Evolutionary conservation across 768 basidiomycete species (phyloP), one percentile per base, ranked within the genome.

Genomic region (Lyophyllum semitale): DNA sequence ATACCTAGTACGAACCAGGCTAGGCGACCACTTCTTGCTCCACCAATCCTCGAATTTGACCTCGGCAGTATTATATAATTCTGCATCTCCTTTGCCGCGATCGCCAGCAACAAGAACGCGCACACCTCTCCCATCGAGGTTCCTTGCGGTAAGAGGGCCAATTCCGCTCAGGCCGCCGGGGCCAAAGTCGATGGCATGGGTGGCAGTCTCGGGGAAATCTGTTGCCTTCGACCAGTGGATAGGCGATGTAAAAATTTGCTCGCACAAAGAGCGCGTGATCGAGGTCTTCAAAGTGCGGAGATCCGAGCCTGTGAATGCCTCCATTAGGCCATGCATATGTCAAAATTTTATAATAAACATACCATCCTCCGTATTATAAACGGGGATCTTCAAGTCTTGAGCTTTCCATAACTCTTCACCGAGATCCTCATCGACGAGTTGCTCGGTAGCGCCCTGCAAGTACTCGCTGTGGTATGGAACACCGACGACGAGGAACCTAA

Each of bases 391-490:
- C 43, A 98, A 75, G 38, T 92, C 88, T 23, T 76, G 71, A 1
- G 79, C 62, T 23, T 73, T 67, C 92, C 93, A 95, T 23, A 96
- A 67, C 63, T 96, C 93, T 64, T 93, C 82, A 11, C 73, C 77
- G 32, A 95, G 72, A 74, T 95, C 93, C 54, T 89, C 83, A n/a
- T 81, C 70, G 35, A 89, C 71, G 44, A 97, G 73, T 70, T 85
- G 89, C 59, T 93, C 83, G 2, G 93, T 84, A 1, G 85, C 89
- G 26, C 82, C 86, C 17, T 67, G 67, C 51, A 99, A 78, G 72
- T 98, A 96, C 18, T 77, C 76, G 71, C 94, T 95, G 79, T 99
- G 97, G 75, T 95, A 99, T 0, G 97, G 97, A 1, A 95, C 96
- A 50, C 87, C 89, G 66, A 99, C 90, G n/a, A 93, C 89, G 64